Base-by-base conservation (phyloP, 2,329 filamentous ascomycete species). In the Periconia sp. region DNA sequence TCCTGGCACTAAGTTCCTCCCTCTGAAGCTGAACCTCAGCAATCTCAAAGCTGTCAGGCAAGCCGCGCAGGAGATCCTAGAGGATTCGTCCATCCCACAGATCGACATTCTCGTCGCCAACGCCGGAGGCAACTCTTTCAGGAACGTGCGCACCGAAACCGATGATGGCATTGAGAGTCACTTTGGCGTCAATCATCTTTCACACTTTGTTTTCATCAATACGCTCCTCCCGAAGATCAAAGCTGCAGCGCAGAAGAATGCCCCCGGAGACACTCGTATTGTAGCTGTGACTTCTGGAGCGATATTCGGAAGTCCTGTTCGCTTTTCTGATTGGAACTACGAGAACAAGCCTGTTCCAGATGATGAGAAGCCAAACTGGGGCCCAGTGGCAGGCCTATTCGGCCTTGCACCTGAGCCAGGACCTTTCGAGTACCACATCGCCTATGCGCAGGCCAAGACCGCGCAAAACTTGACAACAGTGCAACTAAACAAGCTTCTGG, bases 101-200 rank as follows among this genome's bases (percentile, higher is more conserved):
- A 32, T 75, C 9, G 70, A 75, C 48, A 53, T 73, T 28, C 56
- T 72, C 8, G 57, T 73, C 36, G 52, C 60, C 34, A 73, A 73
- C 45, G 72, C 70, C 1, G 71, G 69, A 22, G 51, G 70, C 37
- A 60, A 32, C 5, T 4, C 3, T 10, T 26, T 32, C 13, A 12
- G 29, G 4, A 15, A n/a, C 8, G 12, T 8, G 2, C 31, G 25
- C 10, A 54, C 48, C 10, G 37, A 58, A 2, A 75, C 72, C 1
- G 41, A 54, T 18, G 71, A 76, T 17, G 72, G 71, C 22, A 70
- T 72, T 43, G 74, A 78, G 49, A 56, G 66, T 12, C 71, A 76
- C 33, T 69, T 76, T 37, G 74, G 64, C 19, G 70, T 63, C 8
- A 77, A 77, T 48, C 68, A 76, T 56, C 43, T 77, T 24, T 73